Evolutionary conservation across 768 basidiomycete species (phyloP).

Genomic region (Mycena floridula): DNA sequence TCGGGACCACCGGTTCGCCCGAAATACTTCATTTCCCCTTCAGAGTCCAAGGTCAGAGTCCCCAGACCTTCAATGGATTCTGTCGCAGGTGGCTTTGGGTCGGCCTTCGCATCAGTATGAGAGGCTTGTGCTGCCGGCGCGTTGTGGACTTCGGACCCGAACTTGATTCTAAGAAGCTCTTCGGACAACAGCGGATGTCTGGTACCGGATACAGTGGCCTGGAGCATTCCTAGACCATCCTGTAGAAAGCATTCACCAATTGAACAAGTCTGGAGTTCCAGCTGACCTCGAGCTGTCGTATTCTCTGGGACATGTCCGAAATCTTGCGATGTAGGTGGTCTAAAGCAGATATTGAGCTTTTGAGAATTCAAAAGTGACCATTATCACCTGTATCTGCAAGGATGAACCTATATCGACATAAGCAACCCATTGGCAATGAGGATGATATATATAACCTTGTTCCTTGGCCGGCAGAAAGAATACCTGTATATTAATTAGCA

Average conservation of each 20-base stretch:
- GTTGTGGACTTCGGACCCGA: conserved; percentile 42
- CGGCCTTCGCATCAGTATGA: conserved; percentile 24
- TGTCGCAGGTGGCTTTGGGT: conserved; percentile 14
- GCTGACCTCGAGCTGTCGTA: conserved; percentile 66
- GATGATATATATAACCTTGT: conserved; percentile 26
- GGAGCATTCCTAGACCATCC: conserved; percentile 59
- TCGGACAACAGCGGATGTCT: conserved; percentile 55
- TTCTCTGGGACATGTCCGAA: conserved; percentile 59
- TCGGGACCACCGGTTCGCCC: conserved; percentile 63
- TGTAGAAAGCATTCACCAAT: no score
- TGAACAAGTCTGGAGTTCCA: no score
- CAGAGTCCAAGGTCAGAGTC: conserved; percentile 53
- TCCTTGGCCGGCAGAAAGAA: conserved; percentile 45
- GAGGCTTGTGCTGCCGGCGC: conserved; percentile 7
- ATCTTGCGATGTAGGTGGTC: conserved; percentile 63
- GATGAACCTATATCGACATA: conserved; percentile 41
- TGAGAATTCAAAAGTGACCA: no score
- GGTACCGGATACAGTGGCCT: conserved; percentile 48
- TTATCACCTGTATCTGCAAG: conserved; percentile 62
- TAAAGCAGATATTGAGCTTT: no score
- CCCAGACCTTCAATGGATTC: conserved; percentile 52
- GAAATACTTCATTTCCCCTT: conserved; percentile 59
- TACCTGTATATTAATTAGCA: conserved; percentile 24
- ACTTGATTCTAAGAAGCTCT: conserved; percentile 49
- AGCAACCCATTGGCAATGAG: conserved; percentile 1